Conservation (phyloP, 257 asterid genomes). For the Salvia splendens region DNA sequence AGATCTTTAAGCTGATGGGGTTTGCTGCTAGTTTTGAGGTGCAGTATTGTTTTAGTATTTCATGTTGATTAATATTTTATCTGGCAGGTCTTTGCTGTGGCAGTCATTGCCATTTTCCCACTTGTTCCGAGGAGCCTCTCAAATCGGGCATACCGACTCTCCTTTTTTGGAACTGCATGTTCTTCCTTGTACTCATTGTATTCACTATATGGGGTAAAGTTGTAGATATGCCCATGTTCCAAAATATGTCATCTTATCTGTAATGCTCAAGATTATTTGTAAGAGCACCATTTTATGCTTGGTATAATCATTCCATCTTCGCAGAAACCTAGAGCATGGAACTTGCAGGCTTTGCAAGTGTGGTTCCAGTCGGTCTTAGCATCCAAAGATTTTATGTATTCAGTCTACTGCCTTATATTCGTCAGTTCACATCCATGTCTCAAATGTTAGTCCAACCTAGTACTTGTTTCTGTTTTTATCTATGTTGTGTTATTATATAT, state of each 20-base stretch:
- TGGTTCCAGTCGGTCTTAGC: slow-evolving; percentile 85
- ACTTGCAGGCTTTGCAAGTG: slow-evolving; percentile 78
- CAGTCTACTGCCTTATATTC: slow-evolving; percentile 75
- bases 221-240: slow-evolving; percentile 21
- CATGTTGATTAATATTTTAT: not conserved
- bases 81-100: slow-evolving; percentile 73
- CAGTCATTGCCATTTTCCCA: slow-evolving; percentile 72
- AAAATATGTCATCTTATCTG: slow-evolving; percentile 29
- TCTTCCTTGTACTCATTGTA: slow-evolving; percentile 69
- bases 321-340: slow-evolving; percentile 94
- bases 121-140: slow-evolving; percentile 67
- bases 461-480: slow-evolving; percentile 21
- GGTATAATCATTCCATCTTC: slow-evolving; percentile 28
- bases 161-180: slow-evolving; percentile 78
- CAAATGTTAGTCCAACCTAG: slow-evolving; percentile 58
- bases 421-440: slow-evolving; percentile 68
- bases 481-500: slow-evolving; percentile 23
- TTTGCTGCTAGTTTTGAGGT: slow-evolving; percentile 17
- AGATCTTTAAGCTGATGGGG: slow-evolving; percentile 18
- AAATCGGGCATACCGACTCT: slow-evolving; percentile 67
- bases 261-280: slow-evolving; percentile 36
- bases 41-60: slow-evolving; percentile 22
- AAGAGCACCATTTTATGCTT: slow-evolving; percentile 13
- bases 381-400: slow-evolving; percentile 79
- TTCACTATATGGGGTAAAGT: slow-evolving; percentile 78